Evolutionary conservation across 495 filamentous ascomycete species (phyloP).

Genomic region (Penicillium soppii): DNA sequence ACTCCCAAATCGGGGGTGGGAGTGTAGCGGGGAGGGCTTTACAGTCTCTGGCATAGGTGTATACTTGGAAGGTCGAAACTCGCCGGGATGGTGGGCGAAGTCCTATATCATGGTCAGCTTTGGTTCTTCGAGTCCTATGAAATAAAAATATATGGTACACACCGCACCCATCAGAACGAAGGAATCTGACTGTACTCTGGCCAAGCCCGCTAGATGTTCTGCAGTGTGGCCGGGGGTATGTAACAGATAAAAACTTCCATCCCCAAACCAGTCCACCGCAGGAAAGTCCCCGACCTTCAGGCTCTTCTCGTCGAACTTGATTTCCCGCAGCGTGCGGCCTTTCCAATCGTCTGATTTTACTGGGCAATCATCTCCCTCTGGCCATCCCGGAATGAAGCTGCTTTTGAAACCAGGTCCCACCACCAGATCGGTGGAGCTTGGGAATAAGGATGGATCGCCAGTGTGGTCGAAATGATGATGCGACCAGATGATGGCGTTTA

Average conservation of each 20-base stretch:
- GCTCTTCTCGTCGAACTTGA: not conserved
- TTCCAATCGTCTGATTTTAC: not conserved
- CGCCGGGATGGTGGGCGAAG: no score
- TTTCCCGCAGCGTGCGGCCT: not conserved
- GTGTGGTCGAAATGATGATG: not conserved
- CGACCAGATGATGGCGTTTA: not conserved
- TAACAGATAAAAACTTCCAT: slow-evolving; percentile 8
- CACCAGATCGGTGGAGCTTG: not conserved
- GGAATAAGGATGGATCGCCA: not conserved
- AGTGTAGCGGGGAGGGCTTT: no score
- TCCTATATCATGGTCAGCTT: no score
- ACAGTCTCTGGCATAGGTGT: no score
- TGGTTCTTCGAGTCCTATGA: no score
- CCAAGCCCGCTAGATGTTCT: not conserved
- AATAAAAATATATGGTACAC: no score
- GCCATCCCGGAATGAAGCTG: not conserved
- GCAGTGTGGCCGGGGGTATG: slow-evolving; percentile 19
- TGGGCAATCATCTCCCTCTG: not conserved
- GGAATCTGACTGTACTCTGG: not conserved
- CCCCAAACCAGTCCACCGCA: slow-evolving; percentile 2
- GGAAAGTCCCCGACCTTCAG: not conserved
- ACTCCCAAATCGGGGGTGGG: no score
- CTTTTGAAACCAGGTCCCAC: not conserved
- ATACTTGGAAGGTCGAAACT: no score
- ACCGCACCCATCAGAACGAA: not conserved